Conservation (phyloP, 179 eudicot genomes). For the Corrigiola litoralis region DNA sequence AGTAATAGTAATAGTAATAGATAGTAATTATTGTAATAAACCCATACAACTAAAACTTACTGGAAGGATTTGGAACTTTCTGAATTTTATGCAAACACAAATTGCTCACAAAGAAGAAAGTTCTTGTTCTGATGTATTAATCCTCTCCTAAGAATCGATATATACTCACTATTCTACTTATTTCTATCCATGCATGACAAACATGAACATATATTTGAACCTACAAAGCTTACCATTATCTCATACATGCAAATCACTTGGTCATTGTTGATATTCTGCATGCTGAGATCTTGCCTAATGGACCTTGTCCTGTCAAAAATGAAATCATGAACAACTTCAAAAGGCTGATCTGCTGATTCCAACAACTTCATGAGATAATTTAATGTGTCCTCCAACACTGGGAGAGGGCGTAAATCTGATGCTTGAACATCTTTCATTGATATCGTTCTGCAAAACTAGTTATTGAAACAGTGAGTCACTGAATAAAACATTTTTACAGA, state of each 20-base stretch:
- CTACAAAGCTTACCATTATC: conserved; percentile 59
- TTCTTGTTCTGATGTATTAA: background rate
- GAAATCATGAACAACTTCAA: conserved; percentile 86
- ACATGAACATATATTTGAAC: background rate
- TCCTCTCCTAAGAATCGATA: background rate
- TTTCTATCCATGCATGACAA: background rate
- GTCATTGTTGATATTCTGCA: conserved; percentile 58
- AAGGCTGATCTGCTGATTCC: conserved; percentile 59
- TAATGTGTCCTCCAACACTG: conserved; percentile 72
- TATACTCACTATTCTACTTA: background rate
- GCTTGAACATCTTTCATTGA: conserved; percentile 53
- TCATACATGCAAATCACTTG: conserved; percentile 70
- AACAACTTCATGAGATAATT: conserved; percentile 62
- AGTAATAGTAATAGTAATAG: too few species aligned
- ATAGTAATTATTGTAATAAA: too few species aligned
- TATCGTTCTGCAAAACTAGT: conserved; percentile 96
- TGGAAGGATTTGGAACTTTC: too few species aligned
- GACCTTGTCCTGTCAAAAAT: conserved; percentile 90
- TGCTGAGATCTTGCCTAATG: conserved; percentile 92
- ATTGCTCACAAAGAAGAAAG: too few species aligned
- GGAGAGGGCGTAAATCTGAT: conserved; percentile 74
- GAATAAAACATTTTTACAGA: background rate
- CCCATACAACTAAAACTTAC: too few species aligned
- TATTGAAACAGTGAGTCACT: conserved; percentile 17
- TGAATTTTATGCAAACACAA: background rate